phyloP scores from a whole-genome alignment of 2,329 filamentous ascomycete genomes.

The Claviceps capensis region DNA sequence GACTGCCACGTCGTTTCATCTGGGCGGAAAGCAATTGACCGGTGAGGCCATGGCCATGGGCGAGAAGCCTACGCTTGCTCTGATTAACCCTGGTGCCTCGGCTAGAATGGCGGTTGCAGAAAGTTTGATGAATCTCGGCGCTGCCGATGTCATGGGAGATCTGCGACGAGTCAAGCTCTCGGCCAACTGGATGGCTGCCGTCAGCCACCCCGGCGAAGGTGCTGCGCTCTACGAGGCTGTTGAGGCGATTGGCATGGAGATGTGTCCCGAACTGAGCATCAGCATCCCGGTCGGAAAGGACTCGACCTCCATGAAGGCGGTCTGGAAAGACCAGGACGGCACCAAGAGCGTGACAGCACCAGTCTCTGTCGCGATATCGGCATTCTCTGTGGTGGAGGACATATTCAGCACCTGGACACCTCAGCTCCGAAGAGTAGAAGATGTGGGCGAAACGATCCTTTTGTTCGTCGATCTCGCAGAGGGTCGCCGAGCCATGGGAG shows the following conservation, averaged over 20 bases:
- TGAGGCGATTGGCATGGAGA: conserved; percentile 78
- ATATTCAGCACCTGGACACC: conserved; percentile 88
- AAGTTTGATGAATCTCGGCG: conserved; percentile 83
- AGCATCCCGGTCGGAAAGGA: conserved; percentile 96
- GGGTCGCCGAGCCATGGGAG: conserved; percentile 71
- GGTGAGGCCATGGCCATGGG: conserved; percentile 99
- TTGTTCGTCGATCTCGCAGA: conserved; percentile 83
- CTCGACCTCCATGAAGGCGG: conserved; percentile 97
- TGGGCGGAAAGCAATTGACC: conserved; percentile 51
- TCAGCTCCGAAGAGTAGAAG: conserved; percentile 65
- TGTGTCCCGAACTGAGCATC: conserved; percentile 81
- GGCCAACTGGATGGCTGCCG: conserved; percentile 99
- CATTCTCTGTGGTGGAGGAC: conserved; percentile 74
- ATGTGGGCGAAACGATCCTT: conserved; percentile 77
- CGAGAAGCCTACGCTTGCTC: conserved; percentile 74
- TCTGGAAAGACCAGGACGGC: conserved; percentile 65
- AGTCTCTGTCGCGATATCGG: conserved; percentile 79
- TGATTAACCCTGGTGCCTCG: conserved; percentile 81
- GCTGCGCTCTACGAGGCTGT: conserved; percentile 89
- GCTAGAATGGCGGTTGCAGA: conserved; percentile 95
- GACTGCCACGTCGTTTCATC: conserved; percentile 65
- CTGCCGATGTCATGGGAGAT: conserved; percentile 55
- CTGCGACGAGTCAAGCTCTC: conserved; percentile 74
- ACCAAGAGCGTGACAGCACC: conserved; percentile 82
- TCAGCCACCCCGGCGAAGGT: conserved; percentile 81